Evolutionary conservation across 2,329 filamentous ascomycete genomes (phyloP), one percentile per base, ranked within the genome.

Genomic region (Xylariaceae sp.): DNA sequence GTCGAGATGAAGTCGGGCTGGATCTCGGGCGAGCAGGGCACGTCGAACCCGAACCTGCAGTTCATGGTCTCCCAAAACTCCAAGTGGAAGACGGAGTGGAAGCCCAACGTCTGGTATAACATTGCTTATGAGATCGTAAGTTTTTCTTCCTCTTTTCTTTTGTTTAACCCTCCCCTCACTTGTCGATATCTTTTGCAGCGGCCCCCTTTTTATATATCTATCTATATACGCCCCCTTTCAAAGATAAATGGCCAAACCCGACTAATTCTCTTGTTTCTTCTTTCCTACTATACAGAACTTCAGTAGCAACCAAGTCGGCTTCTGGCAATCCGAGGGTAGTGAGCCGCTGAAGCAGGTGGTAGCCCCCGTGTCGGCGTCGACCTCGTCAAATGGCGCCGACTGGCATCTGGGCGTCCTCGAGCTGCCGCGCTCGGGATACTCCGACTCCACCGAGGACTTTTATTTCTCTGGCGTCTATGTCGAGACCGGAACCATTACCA

Each of bases 1-100:
- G 89, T 87, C n/a, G 88, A 91, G 77, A 74, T 91, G 71, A 91
- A 91, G 78, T 86, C 84, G 59, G 88, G 88, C 49, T 85, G 82
- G 81, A 78, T 87, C 48, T 75, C 73, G 36, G 80, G 80, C 53
- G 78, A 79, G 66, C 61, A 69, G 33, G 79, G 76, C 43, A 75
- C 76, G 17, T 73, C 72, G 33, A 78, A 82, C 61, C 75, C 79
- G 31, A 80, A 82, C 63, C 78, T 91, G 61, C 83, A 86, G 67
- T 91, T 88, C 84, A 83, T 85, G 73, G 84, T 87, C 17, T 79
- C 79, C 53, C 82, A 86, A 17, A 76, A 80, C 65, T 82, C 80
- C 47, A 78, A 89, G 66, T 91, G 87, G 87, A 84, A 82, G 67
- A 79, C 81, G 1, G 78, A 83, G 61, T 86, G 88, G 73, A 79